These are phyloP conservation scores for Globisporangium apiculatum DNA, from an alignment of 352 stramenopile species.

Conservation along the genomic window DNA sequence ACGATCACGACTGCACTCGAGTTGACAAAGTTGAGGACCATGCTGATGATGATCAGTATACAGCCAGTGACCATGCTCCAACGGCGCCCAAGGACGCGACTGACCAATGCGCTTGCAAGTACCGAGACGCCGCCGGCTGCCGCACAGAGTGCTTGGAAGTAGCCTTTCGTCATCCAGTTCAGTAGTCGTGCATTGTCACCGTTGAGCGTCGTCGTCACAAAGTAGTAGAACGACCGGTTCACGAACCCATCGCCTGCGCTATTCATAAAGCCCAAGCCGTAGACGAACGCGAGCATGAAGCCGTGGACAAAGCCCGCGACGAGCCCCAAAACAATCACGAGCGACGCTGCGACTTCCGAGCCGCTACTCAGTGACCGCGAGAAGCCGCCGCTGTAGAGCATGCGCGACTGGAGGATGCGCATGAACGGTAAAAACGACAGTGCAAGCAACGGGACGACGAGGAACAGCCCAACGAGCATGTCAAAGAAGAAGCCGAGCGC, in stretches of 20 bases:
- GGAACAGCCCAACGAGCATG: constrained; percentile 72
- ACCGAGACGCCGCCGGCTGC: constrained; percentile 44
- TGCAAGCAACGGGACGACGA: constrained; percentile 67
- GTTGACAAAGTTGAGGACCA: constrained; percentile 55
- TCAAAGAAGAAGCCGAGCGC: constrained; percentile 82
- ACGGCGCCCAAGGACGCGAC: constrained; percentile 50
- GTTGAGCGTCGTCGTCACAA: constrained; percentile 31
- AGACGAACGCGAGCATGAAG: constrained; percentile 65
- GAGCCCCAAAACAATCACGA: constrained; percentile 74
- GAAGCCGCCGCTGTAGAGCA: constrained; percentile 86
- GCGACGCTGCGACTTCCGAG: constrained; percentile 74
- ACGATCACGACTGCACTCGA: constrained; percentile 47
- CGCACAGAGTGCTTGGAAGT: constrained; percentile 48
- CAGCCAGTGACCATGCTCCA: constrained; percentile 52
- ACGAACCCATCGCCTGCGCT: constrained; percentile 60
- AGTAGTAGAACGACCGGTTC: constrained; percentile 74
- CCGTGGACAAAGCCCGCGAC: constrained; percentile 69
- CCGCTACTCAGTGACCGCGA: constrained; percentile 67
- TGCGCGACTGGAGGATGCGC: constrained; percentile 78
- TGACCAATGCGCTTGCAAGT: constrained; percentile 41
- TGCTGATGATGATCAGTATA: constrained; percentile 36
- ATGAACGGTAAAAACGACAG: constrained; percentile 81
- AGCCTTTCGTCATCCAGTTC: constrained; percentile 41
- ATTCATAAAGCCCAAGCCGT: constrained; percentile 72
- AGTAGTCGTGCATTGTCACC: constrained; percentile 30